These are phyloP conservation scores for Scytalidium sp. DNA, from an alignment of 2,329 filamentous ascomycete species.

Conservation along the genomic window DNA sequence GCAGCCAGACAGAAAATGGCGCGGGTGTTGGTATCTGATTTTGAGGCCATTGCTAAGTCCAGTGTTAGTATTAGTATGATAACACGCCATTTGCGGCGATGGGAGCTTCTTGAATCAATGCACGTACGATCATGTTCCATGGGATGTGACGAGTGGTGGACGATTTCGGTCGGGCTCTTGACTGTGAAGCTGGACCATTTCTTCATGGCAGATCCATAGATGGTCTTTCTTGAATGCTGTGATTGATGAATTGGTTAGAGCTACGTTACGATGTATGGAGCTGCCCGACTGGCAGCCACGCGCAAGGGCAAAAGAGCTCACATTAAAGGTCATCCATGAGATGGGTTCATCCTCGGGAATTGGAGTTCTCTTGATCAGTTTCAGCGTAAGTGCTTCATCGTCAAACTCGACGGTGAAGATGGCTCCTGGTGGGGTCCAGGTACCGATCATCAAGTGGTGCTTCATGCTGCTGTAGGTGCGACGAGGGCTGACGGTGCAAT, in stretches of 20 bases:
- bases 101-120: neutral
- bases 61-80: neutral
- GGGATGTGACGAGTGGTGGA: constrained; percentile 70
- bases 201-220: constrained; percentile 91
- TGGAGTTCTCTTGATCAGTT: constrained; percentile 74
- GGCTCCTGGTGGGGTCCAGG: constrained; percentile 85
- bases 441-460: constrained; percentile 89
- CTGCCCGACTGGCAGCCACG: neutral
- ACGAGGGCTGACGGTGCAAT: neutral
- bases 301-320: constrained; percentile 39
- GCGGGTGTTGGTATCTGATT: constrained; percentile 73
- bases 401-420: constrained; percentile 90
- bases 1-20: constrained; percentile 87
- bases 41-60: constrained; percentile 56
- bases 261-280: neutral
- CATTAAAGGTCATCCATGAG: constrained; percentile 90
- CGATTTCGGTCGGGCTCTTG: constrained; percentile 70
- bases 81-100: neutral
- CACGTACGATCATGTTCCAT: constrained; percentile 72
- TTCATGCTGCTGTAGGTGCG: constrained; percentile 57
- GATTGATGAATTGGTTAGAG: constrained; percentile 16
- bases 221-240: constrained; percentile 76
- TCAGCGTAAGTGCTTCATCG: constrained; percentile 71
- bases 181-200: constrained; percentile 85
- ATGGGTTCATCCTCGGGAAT: constrained; percentile 84